Evolutionary conservation across 352 stramenopile species (phyloP).

Genomic region (Hyaloperonospora brassicae): DNA sequence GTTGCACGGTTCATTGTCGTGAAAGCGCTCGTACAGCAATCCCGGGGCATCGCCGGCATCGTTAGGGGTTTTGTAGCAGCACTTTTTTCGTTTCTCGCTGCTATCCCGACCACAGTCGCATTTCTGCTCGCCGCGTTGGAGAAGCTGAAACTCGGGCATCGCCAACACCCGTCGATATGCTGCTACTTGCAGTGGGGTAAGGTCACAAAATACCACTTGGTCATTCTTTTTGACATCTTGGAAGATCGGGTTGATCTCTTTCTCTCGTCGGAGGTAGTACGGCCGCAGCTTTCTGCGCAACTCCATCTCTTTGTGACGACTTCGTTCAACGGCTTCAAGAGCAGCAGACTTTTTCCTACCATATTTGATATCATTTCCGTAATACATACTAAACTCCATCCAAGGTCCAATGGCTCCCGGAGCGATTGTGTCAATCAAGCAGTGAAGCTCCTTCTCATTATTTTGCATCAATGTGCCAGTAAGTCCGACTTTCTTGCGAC

Average conservation of each 20-base stretch:
- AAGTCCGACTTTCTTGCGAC: slow-evolving; percentile 68
- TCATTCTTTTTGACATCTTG: slow-evolving; percentile 67
- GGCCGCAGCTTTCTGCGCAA: slow-evolving; percentile 46
- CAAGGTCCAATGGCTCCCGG: slow-evolving; percentile 56
- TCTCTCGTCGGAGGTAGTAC: slow-evolving; percentile 68
- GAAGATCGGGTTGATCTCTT: slow-evolving; percentile 63
- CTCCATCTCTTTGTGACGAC: slow-evolving; percentile 60
- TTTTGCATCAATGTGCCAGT: slow-evolving; percentile 88
- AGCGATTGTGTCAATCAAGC: slow-evolving; percentile 62
- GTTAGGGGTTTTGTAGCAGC: slow-evolving; percentile 47
- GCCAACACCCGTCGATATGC: slow-evolving; percentile 61
- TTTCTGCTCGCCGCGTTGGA: slow-evolving; percentile 47
- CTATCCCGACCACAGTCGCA: slow-evolving; percentile 66
- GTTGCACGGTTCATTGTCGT: slow-evolving; percentile 39
- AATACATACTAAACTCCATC: slow-evolving; percentile 68
- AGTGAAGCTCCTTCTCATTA: slow-evolving; percentile 79
- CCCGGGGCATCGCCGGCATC: slow-evolving; percentile 20
- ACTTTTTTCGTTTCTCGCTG: slow-evolving; percentile 45
- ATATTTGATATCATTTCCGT: slow-evolving; percentile 78
- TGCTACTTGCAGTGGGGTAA: slow-evolving; percentile 59
- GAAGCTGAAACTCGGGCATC: slow-evolving; percentile 65
- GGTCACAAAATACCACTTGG: slow-evolving; percentile 75
- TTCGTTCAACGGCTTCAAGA: slow-evolving; percentile 47
- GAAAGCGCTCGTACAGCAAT: slow-evolving; percentile 62
- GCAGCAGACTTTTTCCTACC: slow-evolving; percentile 70